Evolutionary conservation across 768 basidiomycete genomes (phyloP).

Genomic region (Multifurca ochricompacta): DNA sequence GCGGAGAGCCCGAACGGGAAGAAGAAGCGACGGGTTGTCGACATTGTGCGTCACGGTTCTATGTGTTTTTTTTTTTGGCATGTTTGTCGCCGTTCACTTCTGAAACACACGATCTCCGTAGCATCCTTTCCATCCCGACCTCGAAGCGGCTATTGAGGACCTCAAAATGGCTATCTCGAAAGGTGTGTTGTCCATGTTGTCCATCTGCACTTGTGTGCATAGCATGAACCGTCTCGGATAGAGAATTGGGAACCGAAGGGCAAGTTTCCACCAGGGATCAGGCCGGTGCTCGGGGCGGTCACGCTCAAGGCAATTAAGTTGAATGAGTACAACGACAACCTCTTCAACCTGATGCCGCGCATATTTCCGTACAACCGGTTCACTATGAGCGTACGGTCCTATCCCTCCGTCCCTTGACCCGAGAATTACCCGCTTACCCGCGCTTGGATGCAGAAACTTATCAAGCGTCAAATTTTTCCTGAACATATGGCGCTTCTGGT

Average conservation of each 20-base stretch:
- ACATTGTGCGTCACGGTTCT: slow-evolving; percentile 55
- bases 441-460: slow-evolving; percentile 63
- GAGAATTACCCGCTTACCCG: background rate
- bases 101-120: slow-evolving; percentile 24
- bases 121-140: slow-evolving; percentile 63
- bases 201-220: background rate
- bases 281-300: slow-evolving; percentile 60
- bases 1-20: slow-evolving; percentile 31
- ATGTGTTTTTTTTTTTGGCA: background rate
- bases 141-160: slow-evolving; percentile 53
- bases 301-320: slow-evolving; percentile 72
- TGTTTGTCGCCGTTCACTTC: background rate
- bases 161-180: slow-evolving; percentile 53
- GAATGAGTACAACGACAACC: slow-evolving; percentile 89
- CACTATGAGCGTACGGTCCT: slow-evolving; percentile 65
- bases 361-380: slow-evolving; percentile 94
- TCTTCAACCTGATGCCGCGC: slow-evolving; percentile 81
- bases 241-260: slow-evolving; percentile 76
- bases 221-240: slow-evolving; percentile 24
- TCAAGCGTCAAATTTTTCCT: slow-evolving; percentile 78
- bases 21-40: slow-evolving; percentile 66
- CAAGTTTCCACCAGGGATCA: slow-evolving; percentile 81
- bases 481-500: slow-evolving; percentile 63
- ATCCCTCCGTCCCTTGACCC: background rate
- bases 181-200: too few species aligned